Conservation (phyloP, 2,329 filamentous ascomycete genomes). For the Setomelanomma holmii region DNA sequence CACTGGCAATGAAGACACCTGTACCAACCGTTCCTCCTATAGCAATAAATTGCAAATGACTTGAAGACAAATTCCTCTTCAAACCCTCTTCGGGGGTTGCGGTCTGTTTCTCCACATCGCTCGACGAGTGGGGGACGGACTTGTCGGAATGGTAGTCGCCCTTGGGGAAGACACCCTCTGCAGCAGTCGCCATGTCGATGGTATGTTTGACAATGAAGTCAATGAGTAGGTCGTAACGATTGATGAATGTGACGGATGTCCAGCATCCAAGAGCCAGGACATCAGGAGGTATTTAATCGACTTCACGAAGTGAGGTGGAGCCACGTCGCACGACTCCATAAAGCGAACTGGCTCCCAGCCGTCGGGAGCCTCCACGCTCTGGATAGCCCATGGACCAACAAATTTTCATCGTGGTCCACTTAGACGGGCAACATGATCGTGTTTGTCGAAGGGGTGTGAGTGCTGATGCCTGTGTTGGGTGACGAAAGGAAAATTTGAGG, state of each 20-base stretch:
- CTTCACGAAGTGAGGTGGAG: slow-evolving; percentile 17
- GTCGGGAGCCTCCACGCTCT: slow-evolving; percentile 36
- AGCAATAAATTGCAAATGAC: slow-evolving; percentile 50
- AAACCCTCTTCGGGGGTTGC: slow-evolving; percentile 33
- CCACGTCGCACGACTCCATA: slow-evolving; percentile 23
- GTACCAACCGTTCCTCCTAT: slow-evolving; percentile 58
- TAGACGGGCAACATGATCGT: slow-evolving; percentile 21
- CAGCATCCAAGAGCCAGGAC: slow-evolving; percentile 19
- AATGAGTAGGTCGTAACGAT: slow-evolving; percentile 17
- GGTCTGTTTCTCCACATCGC: slow-evolving; percentile 47
- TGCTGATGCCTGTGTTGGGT: not conserved
- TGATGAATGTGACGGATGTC: slow-evolving; percentile 16
- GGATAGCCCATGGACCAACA: slow-evolving; percentile 28
- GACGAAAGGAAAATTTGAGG: slow-evolving; percentile 34
- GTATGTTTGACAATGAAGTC: slow-evolving; percentile 11
- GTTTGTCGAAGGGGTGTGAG: slow-evolving; percentile 11
- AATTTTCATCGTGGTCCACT: slow-evolving; percentile 46
- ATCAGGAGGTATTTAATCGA: slow-evolving; percentile 31
- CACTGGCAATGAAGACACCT: slow-evolving; percentile 62
- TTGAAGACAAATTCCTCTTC: slow-evolving; percentile 45
- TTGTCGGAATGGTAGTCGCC: slow-evolving; percentile 40
- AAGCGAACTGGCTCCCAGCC: slow-evolving; percentile 13
- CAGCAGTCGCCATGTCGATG: slow-evolving; percentile 30
- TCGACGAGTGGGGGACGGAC: slow-evolving; percentile 35
- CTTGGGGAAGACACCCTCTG: slow-evolving; percentile 35